Evolutionary conservation across 108 stramenopile species (phyloP), one percentile per base, ranked within the genome.

Genomic region (Discostella stelligeroides): DNA sequence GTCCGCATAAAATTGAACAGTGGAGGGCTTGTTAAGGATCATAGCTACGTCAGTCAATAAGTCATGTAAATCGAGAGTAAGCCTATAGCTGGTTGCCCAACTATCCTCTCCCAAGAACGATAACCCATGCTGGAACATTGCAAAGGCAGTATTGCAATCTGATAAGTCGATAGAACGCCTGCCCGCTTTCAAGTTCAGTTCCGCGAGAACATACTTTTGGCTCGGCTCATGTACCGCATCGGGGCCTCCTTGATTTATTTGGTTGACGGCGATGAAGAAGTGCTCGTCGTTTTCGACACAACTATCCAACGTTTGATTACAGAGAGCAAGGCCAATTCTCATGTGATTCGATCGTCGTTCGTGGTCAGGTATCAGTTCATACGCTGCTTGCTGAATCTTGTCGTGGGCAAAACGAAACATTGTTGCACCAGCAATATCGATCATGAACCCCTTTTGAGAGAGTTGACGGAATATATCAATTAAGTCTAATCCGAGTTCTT

Each of bases 181-280:
- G n/a, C 71, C 71, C 27, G 60, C 71, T 43, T 63, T 72, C 51
- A 72, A 21, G 45, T 72, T 72, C 42, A 72, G 41, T 29, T 23
- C 21, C 56, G 71, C 71, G 43, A 72, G 25, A 11, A 72, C 63
- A 9, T 2, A 6, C 29, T 43, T 63, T 54, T 72, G 71, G 18
- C 11, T 30, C 4, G 51, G 37, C 20, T 72, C 51, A 12, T 24
- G 27, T 30, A 72, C 12, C 42, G 27, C 46, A 13, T 54, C 71
- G 1, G 51, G 49, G 37, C 71, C 71, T 24, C 68, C 73, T 13
- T 27, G n/a, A n/a, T n/a, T n/a, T n/a, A n/a, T n/a, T n/a, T n/a
- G n/a, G n/a, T n/a, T n/a, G n/a, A n/a, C n/a, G 23, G 73, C 68
- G 18, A 64, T 40, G 62, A 75, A 75, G 18, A 75, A 43, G 46